Percentiles rank a stretch among this genome's conserved stretches.
Conservation (phyloP, 2,329 filamentous ascomycete genomes). For the Penicillium occitanis region DNA sequence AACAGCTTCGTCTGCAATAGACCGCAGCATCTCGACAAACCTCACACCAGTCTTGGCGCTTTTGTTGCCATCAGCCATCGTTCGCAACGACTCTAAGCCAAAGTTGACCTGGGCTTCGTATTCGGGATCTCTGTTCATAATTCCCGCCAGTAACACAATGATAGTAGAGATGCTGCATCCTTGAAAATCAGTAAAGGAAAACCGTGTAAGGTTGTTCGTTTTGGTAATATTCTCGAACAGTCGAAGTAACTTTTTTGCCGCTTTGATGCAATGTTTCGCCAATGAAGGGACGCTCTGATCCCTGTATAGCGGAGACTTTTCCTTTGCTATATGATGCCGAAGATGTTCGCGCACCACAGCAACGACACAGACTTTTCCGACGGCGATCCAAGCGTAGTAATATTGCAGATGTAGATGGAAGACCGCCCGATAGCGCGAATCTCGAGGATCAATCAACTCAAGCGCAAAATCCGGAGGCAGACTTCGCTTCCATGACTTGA, state of each 20-base stretch:
- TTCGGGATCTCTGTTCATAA: conserved; percentile 35
- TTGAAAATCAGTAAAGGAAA: conserved; percentile 44
- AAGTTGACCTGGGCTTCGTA: conserved; percentile 34
- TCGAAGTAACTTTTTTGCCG: conserved; percentile 34
- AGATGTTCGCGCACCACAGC: conserved; percentile 27
- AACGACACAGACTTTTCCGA: conserved; percentile 38
- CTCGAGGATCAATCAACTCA: conserved; percentile 29
- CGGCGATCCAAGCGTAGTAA: conserved; percentile 40
- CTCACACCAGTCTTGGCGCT: conserved; percentile 31
- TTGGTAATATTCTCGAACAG: conserved; percentile 33
- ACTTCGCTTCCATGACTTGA: conserved; percentile 36
- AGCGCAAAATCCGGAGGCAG: conserved; percentile 31
- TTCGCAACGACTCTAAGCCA: conserved; percentile 34
- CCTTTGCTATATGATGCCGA: conserved; percentile 20
- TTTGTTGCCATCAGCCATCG: conserved; percentile 37
- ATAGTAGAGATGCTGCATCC: conserved; percentile 43
- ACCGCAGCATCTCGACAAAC: conserved; percentile 31
- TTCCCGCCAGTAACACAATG: conserved; percentile 36
- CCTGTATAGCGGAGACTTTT: background rate
- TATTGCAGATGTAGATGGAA: conserved; percentile 42
- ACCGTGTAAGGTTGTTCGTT: conserved; percentile 35
- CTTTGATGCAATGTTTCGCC: conserved; percentile 17
- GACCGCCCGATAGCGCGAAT: conserved; percentile 33
- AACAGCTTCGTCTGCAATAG: conserved; percentile 30
- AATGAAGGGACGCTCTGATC: background rate